Percentiles rank a stretch among this genome's conserved stretches.
Conservation (phyloP, 129 eudicot genomes). For the Erigeron canadensis region DNA sequence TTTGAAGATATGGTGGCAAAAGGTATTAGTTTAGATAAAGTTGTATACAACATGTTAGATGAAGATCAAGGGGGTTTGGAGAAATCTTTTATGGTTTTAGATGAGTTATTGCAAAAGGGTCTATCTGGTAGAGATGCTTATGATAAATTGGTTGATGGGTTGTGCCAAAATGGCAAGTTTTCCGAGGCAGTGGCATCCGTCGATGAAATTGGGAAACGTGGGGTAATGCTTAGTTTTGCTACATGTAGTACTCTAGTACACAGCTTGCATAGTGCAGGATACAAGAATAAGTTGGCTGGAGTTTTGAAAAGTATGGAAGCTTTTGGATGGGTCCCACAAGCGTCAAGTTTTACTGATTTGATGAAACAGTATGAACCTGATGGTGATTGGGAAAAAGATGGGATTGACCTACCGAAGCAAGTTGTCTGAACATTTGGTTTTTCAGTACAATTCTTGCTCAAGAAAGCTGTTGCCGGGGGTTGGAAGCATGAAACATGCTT, state of each 20-base stretch:
- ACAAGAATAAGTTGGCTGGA: constrained; percentile 46
- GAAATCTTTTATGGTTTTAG: constrained; percentile 49
- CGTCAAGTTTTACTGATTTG: constrained; percentile 48
- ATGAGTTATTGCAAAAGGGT: constrained; percentile 53
- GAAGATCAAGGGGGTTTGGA: constrained; percentile 59
- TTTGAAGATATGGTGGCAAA: constrained; percentile 62
- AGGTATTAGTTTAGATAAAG: constrained; percentile 76
- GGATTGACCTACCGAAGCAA: constrained; percentile 21
- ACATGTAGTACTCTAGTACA: constrained; percentile 52
- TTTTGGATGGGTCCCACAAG: constrained; percentile 64
- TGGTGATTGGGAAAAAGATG: constrained; percentile 30
- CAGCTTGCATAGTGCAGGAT: constrained; percentile 51
- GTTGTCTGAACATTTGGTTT: constrained; percentile 39
- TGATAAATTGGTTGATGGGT: constrained; percentile 44
- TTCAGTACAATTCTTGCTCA: constrained; percentile 26
- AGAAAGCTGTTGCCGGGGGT: constrained; percentile 4
- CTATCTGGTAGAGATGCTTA: constrained; percentile 43
- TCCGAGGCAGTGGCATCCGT: constrained; percentile 47
- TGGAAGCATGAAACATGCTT: constrained; percentile 21
- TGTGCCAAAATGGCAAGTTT: constrained; percentile 50
- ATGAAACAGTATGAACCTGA: constrained; percentile 25
- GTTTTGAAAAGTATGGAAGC: constrained; percentile 57
- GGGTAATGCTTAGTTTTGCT: constrained; percentile 56
- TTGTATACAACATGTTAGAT: constrained; percentile 48
- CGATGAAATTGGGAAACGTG: constrained; percentile 61